Evolutionary conservation across 1,284 basidiomycete species (phyloP).

Genomic region (Filobasidium uniguttulatum): DNA sequence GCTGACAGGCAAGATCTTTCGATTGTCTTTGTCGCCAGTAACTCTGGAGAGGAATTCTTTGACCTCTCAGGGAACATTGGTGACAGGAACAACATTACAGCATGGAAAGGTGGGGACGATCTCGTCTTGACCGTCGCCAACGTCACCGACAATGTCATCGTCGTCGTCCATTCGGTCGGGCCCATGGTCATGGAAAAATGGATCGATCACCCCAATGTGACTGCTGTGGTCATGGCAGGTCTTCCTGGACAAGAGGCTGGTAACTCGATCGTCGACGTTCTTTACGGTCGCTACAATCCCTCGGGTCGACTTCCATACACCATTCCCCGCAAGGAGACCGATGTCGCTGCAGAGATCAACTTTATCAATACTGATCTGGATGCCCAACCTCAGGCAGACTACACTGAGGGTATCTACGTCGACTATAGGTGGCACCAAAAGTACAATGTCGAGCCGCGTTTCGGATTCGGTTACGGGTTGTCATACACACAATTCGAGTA

Average conservation of each 20-base stretch:
- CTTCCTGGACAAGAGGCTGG: slow-evolving; percentile 49
- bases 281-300: slow-evolving; percentile 48
- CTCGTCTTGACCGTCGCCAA: slow-evolving; percentile 34
- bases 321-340: slow-evolving; percentile 51
- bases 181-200: slow-evolving; percentile 58
- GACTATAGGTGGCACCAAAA: slow-evolving; percentile 68
- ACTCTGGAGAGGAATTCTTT: slow-evolving; percentile 65
- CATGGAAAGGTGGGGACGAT: slow-evolving; percentile 60
- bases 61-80: slow-evolving; percentile 60
- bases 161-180: slow-evolving; percentile 64
- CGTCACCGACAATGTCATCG: slow-evolving; percentile 55
- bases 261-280: slow-evolving; percentile 53
- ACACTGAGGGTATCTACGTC: slow-evolving; percentile 57
- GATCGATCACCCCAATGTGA: slow-evolving; percentile 52
- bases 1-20: slow-evolving; percentile 48
- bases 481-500: slow-evolving; percentile 71
- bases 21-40: slow-evolving; percentile 57
- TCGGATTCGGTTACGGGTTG: slow-evolving; percentile 69
- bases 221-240: slow-evolving; percentile 41
- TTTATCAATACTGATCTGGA: slow-evolving; percentile 25
- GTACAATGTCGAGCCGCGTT: slow-evolving; percentile 47
- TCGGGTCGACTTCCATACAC: slow-evolving; percentile 66
- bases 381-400: slow-evolving; percentile 43
- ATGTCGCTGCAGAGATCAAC: slow-evolving; percentile 47
- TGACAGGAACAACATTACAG: slow-evolving; percentile 65